Conservation (phyloP, 2,329 filamentous ascomycete genomes). For the Colletotrichum theobromicola region DNA sequence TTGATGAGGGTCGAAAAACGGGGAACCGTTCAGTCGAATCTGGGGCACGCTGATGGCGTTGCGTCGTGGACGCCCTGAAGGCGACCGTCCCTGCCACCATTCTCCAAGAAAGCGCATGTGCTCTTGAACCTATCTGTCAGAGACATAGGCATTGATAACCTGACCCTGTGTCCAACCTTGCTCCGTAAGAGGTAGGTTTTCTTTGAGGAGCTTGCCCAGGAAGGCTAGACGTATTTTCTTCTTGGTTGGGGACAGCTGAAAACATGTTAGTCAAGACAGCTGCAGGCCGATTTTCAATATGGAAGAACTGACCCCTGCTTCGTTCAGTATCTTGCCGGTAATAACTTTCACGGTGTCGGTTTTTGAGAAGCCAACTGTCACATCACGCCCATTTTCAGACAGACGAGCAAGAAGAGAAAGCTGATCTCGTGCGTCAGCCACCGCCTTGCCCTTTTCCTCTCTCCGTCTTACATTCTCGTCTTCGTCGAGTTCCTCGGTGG, state of each 20-base stretch:
- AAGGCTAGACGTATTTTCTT: constrained; percentile 76
- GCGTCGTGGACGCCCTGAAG: background rate
- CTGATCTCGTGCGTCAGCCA: constrained; percentile 56
- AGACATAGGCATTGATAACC: constrained; percentile 79
- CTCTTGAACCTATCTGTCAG: constrained; percentile 43
- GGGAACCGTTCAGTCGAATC: too few species aligned
- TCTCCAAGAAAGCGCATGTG: background rate
- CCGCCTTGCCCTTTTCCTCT: constrained; percentile 66
- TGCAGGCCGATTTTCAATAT: background rate
- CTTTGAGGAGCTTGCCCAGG: constrained; percentile 79
- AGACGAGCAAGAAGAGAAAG: constrained; percentile 66
- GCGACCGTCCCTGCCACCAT: background rate
- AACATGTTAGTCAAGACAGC: background rate
- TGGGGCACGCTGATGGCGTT: background rate
- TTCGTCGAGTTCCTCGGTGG: constrained; percentile 31
- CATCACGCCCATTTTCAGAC: constrained; percentile 70
- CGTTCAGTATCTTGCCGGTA: constrained; percentile 65
- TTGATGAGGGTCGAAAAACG: background rate
- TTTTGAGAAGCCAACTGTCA: constrained; percentile 61
- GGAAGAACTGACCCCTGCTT: constrained; percentile 61
- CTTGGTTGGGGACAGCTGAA: constrained; percentile 57
- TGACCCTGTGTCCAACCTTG: constrained; percentile 81
- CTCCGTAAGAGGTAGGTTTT: constrained; percentile 65
- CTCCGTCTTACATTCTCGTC: constrained; percentile 44
- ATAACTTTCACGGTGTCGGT: constrained; percentile 70